Conservation (phyloP, 176 grass and related monocot species). For the Hordeum marinum region DNA sequence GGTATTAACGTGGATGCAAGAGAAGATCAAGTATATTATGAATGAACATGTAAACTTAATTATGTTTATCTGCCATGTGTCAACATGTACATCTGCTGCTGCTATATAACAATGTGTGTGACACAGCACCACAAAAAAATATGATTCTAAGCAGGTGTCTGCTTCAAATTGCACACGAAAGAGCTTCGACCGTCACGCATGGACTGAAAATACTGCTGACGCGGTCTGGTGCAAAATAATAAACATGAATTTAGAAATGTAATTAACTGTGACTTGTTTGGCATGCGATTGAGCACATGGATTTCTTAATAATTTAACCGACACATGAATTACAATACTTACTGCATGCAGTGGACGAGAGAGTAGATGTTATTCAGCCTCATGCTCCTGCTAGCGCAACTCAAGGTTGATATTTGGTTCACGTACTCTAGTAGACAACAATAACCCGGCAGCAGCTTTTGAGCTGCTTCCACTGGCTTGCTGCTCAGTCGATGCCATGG, state of each 20-base stretch:
- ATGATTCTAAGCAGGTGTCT: too few species aligned
- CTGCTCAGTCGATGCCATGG: neutral
- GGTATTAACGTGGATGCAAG: too few species aligned
- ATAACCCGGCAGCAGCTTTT: neutral
- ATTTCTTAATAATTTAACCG: neutral
- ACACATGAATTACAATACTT: neutral
- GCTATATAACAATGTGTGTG: neutral
- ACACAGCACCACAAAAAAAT: neutral
- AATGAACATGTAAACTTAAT: too few species aligned
- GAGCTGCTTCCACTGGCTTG: neutral
- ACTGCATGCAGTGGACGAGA: neutral
- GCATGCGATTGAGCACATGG: neutral
- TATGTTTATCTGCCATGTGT: too few species aligned
- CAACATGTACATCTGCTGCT: neutral
- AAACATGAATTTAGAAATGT: neutral
- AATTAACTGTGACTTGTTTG: neutral
- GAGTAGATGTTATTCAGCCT: neutral
- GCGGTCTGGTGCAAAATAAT: neutral
- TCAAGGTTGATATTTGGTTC: neutral
- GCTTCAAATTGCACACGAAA: neutral
- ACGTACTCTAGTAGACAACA: neutral
- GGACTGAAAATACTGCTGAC: neutral
- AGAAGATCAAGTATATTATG: too few species aligned
- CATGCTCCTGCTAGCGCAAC: neutral
- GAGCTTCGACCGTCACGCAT: neutral